These are phyloP conservation scores for Starmera pachycereana DNA, from an alignment of 805 yeast genomes.

Conservation along the genomic window DNA sequence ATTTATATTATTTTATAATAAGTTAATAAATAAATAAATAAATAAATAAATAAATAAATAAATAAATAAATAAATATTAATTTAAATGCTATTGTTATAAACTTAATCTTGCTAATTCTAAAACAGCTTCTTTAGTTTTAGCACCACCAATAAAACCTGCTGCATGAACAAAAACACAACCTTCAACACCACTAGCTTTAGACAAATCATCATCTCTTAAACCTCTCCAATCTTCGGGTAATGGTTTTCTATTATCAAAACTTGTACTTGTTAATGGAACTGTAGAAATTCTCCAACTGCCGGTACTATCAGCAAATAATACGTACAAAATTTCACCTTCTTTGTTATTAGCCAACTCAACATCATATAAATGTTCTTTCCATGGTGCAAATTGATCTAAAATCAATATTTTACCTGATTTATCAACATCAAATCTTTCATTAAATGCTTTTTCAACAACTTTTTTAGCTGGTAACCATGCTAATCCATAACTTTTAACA, in stretches of 20 bases:
- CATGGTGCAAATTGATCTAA: constrained; percentile 81
- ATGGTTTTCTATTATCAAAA: constrained; percentile 75
- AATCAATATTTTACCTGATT: constrained; percentile 63
- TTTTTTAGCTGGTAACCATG: constrained; percentile 87
- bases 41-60: constrained; percentile 1
- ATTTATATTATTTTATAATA: neutral
- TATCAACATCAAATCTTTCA: constrained; percentile 46
- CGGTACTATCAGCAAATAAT: constrained; percentile 64
- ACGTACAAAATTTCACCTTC: constrained; percentile 61
- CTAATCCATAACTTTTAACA: constrained; percentile 61
- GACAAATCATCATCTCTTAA: constrained; percentile 78
- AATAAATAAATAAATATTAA: neutral
- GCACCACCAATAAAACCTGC: constrained; percentile 98
- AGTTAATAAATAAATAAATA: constrained; percentile 2
- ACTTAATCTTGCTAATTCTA: constrained; percentile 54
- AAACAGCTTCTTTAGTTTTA: constrained; percentile 64
- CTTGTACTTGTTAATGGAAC: constrained; percentile 74
- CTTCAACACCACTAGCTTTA: constrained; percentile 67
- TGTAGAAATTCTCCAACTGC: constrained; percentile 80
- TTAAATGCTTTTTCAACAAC: constrained; percentile 65
- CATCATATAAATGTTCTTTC: constrained; percentile 81
- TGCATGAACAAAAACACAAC: constrained; percentile 88
- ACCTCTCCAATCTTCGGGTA: constrained; percentile 95
- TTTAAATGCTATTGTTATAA: too few species aligned
- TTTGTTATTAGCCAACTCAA: constrained; percentile 52